Conservation (phyloP, 305 asterid species). For the Solanum aculeatissimum region DNA sequence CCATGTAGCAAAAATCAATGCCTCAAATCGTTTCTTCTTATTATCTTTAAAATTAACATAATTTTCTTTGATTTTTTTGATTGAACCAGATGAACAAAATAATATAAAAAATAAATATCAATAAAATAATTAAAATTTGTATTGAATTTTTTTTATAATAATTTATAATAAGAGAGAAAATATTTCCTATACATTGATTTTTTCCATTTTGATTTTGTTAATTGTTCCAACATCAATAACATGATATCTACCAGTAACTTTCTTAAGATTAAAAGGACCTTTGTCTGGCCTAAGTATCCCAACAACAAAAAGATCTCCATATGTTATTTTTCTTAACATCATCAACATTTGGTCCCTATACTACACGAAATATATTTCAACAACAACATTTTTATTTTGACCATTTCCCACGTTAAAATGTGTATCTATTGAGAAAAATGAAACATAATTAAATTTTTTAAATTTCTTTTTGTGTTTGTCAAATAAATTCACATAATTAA, state of each 20-base stretch:
- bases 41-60: too few species aligned
- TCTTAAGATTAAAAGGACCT: conserved; percentile 37
- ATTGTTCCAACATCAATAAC: conserved; percentile 31
- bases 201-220: too few species aligned
- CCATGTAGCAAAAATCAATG: not conserved
- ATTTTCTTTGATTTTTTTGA: too few species aligned
- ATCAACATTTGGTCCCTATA: conserved; percentile 19
- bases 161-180: too few species aligned
- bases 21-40: too few species aligned
- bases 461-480: not conserved
- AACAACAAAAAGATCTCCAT: conserved; percentile 28
- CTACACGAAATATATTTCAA: conserved; percentile 8
- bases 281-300: conserved; percentile 34
- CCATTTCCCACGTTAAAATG: conserved; percentile 19
- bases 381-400: conserved; percentile 30
- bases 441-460: too few species aligned
- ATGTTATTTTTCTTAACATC: conserved; percentile 5
- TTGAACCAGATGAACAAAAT: too few species aligned
- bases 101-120: too few species aligned
- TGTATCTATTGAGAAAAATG: conserved; percentile 23
- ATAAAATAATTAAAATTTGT: too few species aligned
- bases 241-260: conserved; percentile 24
- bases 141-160: too few species aligned
- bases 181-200: too few species aligned
- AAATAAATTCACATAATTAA: not conserved